Evolutionary conservation across 495 filamentous ascomycete genomes (phyloP).

Genomic region (Cryomyces minteri): DNA sequence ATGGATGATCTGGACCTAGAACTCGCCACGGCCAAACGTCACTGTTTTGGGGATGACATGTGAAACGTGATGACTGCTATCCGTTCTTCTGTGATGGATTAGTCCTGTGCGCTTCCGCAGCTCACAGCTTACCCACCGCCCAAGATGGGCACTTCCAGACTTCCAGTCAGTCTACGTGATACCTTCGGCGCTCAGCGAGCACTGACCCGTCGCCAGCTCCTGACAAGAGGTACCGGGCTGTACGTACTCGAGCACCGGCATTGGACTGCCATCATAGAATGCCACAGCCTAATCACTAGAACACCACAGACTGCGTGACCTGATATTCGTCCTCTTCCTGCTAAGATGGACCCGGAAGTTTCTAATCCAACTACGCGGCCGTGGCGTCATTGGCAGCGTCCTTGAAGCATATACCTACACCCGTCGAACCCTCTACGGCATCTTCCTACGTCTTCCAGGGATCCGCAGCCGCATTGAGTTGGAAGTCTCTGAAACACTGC

Average conservation of each 20-base stretch:
- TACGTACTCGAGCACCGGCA: too few species aligned
- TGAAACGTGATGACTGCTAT: too few species aligned
- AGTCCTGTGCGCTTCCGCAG: too few species aligned
- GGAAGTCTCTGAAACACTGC: constrained; percentile 56
- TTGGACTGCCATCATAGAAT: too few species aligned
- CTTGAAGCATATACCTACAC: constrained; percentile 49
- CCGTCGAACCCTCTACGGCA: constrained; percentile 57
- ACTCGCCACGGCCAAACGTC: too few species aligned
- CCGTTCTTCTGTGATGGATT: too few species aligned
- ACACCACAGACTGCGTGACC: constrained; percentile 41
- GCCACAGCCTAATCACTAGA: background rate
- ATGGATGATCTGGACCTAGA: too few species aligned
- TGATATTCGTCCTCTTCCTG: constrained; percentile 79
- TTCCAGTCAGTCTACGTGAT: constrained; percentile 47
- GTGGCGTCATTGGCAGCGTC: constrained; percentile 66
- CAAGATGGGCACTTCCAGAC: constrained; percentile 34
- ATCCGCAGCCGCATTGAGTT: constrained; percentile 66
- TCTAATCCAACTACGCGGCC: constrained; percentile 69
- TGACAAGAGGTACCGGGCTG: too few species aligned
- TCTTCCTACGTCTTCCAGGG: constrained; percentile 72
- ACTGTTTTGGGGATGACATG: too few species aligned
- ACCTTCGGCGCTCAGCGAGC: constrained; percentile 39
- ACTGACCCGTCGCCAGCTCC: constrained; percentile 12
- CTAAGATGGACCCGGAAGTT: constrained; percentile 69
- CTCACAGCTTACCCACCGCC: too few species aligned